Evolutionary conservation across 306 rosid genomes (phyloP), one percentile per base, ranked within the genome.

Genomic region (Mucuna pruriens): DNA sequence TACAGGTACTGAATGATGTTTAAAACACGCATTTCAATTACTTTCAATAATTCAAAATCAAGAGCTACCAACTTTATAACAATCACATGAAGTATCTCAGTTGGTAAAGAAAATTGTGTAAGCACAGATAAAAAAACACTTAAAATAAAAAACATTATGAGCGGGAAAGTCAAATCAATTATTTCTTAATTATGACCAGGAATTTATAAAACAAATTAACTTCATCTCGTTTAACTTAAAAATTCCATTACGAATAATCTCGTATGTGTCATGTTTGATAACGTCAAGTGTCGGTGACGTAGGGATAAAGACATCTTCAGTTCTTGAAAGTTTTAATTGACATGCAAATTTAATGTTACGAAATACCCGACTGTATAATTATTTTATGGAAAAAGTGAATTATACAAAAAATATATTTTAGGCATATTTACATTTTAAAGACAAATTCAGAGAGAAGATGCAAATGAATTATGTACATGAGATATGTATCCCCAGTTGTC

Each of bases 351-450:
- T 20, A 54, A 36, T 48, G 5, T 40, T 66, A 57, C 78, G 9
- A 61, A 46, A 67, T 72, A 77, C 49, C 26, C 60, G 10, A 57
- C 9, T 22, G 38, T 65, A 63, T 23, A 11, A 54, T 79, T 64
- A 63, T 39, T 57, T 38, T 45, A 73, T 45, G 44, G 11, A 66
- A 77, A 38, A 76, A 9, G 26, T 23, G 22, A 23, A 54, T 49
- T 71, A 55, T 75, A 76, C 80, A 84, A 75, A 82, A 80, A 65
- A 20, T 23, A 80, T 75, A 65, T 49, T 82, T 20, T 33, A 60
- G 33, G 17, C 10, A 72, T 87, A 90, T 88, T 58, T 80, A 90
- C 91, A 88, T 48, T 48, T 79, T 85, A 65, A 62, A 23, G 70
- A 73, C 22, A 79, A 84, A 45, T 51, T 12, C 58, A 44, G 19